Percentiles rank a stretch among this genome's conserved stretches.
Evolutionary conservation across 768 basidiomycete species (phyloP).

Genomic region (Butyriboletus loyo): DNA sequence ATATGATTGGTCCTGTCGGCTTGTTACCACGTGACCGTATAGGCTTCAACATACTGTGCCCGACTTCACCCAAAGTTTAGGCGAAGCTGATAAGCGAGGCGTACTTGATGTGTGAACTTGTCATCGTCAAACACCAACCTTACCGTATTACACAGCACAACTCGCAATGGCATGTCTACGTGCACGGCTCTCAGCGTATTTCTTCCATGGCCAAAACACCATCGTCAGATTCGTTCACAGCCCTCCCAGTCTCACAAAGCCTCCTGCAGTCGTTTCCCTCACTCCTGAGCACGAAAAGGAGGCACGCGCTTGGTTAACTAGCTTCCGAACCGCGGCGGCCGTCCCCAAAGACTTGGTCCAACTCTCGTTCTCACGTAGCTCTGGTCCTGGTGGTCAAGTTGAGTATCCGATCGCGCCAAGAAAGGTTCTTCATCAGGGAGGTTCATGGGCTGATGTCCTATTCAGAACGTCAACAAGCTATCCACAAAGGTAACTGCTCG

Average conservation of each 20-base stretch:
- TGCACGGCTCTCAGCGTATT: not conserved
- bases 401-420: conserved; percentile 5
- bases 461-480: conserved; percentile 87
- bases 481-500: conserved; percentile 75
- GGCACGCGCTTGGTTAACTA: conserved; percentile 54
- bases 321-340: conserved; percentile 39
- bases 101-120: not conserved
- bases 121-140: not conserved
- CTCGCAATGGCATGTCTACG: not conserved
- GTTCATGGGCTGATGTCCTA: not conserved
- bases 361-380: conserved; percentile 71
- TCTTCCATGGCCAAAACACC: not conserved
- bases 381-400: conserved; percentile 85
- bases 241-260: conserved; percentile 39
- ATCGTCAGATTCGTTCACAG: conserved; percentile 14
- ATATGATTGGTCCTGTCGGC: too few species aligned
- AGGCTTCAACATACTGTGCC: too few species aligned
- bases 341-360: conserved; percentile 57
- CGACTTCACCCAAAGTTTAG: too few species aligned
- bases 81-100: not conserved
- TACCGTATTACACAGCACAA: not conserved
- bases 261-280: conserved; percentile 40
- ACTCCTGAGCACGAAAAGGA: conserved; percentile 40
- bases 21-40: too few species aligned
- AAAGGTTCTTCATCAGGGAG: not conserved